Evolutionary conservation across 495 filamentous ascomycete genomes (phyloP), one percentile per base, ranked within the genome.

Genomic region (Penicillium crystallinum): DNA sequence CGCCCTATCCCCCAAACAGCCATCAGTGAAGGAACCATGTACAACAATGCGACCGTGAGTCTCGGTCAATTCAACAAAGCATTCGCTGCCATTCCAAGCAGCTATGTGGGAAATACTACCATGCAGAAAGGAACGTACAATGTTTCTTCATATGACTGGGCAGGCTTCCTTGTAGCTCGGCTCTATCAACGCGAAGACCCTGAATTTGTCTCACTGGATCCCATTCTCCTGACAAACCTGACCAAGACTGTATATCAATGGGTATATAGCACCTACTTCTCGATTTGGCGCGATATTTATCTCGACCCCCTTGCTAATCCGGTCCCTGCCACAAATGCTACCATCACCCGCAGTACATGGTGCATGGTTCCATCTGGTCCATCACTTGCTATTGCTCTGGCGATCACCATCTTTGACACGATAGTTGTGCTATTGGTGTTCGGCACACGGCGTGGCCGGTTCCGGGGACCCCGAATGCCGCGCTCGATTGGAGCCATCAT

Each of bases 221-320:
- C 65, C 2, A 49, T 31, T 7, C 51, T 53, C 6, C 37, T 74
- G 36, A 67, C 58, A 1, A 37, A 59, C 14, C 44, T 69, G 18
- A 68, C 67, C n/a, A 63, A 63, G 22, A 59, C 39, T 3, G 71
- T 74, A 10, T 74, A 72, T 41, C 64, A 71, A 45, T 74, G 71
- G 71, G 71, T 72, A 1, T 74, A 72, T 46, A 65, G 64, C 39
- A 72, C 71, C 3, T 74, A 74, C 43, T 72, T 74, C 33, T 69
- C 69, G 0, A 55, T 74, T 15, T 74, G 69, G 69, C 61, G 65
- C 5, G 53, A 68, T 8, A 62, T 68, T 27, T 74, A 74, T 39
- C 67, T 74, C 0, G 42, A 68, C 18, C 61, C 64, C 3, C 54
- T 72, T 4, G 21, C 52, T 9, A 9, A 64, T 0, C 60, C 58